Conservation (phyloP, 495 filamentous ascomycete species). For the Neurospora cerealis region DNA sequence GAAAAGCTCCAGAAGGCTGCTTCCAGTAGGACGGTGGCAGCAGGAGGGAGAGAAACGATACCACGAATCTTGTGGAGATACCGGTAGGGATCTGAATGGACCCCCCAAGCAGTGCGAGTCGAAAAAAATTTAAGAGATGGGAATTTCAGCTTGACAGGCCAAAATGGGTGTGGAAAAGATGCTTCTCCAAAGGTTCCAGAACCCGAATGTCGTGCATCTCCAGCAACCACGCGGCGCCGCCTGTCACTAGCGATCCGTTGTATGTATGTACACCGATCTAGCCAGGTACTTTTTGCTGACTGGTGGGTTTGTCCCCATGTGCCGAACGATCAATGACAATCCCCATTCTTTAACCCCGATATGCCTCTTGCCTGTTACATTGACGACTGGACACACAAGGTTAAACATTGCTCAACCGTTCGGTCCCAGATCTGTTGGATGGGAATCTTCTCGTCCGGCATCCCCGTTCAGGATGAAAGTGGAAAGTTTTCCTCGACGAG, state of each 20-base stretch:
- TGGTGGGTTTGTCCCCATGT: background rate
- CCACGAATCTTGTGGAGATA: background rate
- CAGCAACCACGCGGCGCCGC: background rate
- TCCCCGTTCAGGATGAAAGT: background rate
- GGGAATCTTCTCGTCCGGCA: background rate
- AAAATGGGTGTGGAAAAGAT: background rate
- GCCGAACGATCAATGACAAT: background rate
- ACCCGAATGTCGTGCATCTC: background rate
- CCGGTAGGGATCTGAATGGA: background rate
- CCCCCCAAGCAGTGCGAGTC: background rate
- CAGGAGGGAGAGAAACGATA: background rate
- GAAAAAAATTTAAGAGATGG: background rate
- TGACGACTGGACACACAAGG: background rate
- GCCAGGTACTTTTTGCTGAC: background rate
- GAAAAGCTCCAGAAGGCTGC: background rate
- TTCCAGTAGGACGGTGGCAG: background rate
- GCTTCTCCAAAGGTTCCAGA: background rate
- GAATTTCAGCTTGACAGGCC: background rate
- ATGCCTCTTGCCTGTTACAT: background rate
- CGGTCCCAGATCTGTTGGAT: background rate
- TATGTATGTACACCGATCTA: background rate
- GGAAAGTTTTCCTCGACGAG: background rate
- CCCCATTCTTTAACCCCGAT: background rate
- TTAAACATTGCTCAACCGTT: background rate
- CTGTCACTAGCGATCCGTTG: background rate